These are phyloP conservation scores for Chimonanthus praecox DNA, from an alignment of 164 flowering plant genomes.

Conservation along the genomic window DNA sequence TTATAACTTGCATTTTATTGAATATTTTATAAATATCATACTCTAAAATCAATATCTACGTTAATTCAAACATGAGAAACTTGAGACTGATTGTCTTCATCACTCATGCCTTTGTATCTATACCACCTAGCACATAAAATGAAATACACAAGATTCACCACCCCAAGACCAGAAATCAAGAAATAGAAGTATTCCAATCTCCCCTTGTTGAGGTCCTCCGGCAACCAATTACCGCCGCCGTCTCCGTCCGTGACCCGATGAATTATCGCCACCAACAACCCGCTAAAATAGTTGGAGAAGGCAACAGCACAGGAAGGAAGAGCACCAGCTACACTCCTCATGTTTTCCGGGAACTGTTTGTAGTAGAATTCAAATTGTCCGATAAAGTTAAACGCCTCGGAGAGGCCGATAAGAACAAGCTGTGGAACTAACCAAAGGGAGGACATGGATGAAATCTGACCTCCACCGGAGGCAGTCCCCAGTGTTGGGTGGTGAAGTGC, in stretches of 20 bases:
- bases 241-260: constrained; percentile 12
- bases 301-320: constrained; percentile 38
- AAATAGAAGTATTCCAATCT: constrained; percentile 44
- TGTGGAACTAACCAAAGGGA: constrained; percentile 54
- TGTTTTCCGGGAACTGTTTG: constrained; percentile 70
- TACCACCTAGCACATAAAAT: constrained; percentile 37
- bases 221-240: constrained; percentile 29
- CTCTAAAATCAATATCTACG: too few relatives aligned
- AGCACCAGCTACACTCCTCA: constrained; percentile 56
- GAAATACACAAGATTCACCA: constrained; percentile 35
- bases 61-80: neutral
- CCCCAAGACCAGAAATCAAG: constrained; percentile 28
- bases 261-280: constrained; percentile 31
- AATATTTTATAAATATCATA: too few relatives aligned
- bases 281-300: constrained; percentile 36
- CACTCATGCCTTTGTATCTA: constrained; percentile 31
- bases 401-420: constrained; percentile 35
- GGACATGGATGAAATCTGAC: constrained; percentile 43
- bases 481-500: constrained; percentile 27
- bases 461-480: constrained; percentile 20
- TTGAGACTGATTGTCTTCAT: neutral
- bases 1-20: too few relatives aligned
- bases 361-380: constrained; percentile 55
- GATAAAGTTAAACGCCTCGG: constrained; percentile 43
- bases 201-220: constrained; percentile 51